These are phyloP conservation scores for Triticum aestivum DNA, from an alignment of 176 grass and related monocot species.

Conservation along the genomic window IWGSC_CS_RefSeq_v2.1 NC_057800.1:693193397-693193896, in stretches of 20 bases:
- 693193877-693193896: constrained; percentile 68
- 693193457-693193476: not conserved
- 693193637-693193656: not conserved
- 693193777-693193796: not conserved
- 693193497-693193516: not conserved
- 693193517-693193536: not conserved
- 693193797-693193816: not conserved
- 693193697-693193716: not conserved
- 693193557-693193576: not conserved
- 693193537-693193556: constrained; percentile 6
- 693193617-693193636: not conserved
- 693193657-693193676: not conserved
- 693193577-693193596: constrained; percentile 5
- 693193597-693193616: not conserved
- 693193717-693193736: not conserved
- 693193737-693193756: not conserved
- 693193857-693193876: constrained; percentile 67
- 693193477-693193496: not conserved
- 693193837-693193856: constrained; percentile 43
- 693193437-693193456: not conserved
- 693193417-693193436: constrained; percentile 22
- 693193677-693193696: not conserved
- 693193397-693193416: constrained; percentile 8
- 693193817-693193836: constrained; percentile 11
- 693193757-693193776: constrained; percentile 8